phyloP scores from a whole-genome alignment of 1,284 basidiomycete species.

The Lentinula novae-zelandiae region DNA sequence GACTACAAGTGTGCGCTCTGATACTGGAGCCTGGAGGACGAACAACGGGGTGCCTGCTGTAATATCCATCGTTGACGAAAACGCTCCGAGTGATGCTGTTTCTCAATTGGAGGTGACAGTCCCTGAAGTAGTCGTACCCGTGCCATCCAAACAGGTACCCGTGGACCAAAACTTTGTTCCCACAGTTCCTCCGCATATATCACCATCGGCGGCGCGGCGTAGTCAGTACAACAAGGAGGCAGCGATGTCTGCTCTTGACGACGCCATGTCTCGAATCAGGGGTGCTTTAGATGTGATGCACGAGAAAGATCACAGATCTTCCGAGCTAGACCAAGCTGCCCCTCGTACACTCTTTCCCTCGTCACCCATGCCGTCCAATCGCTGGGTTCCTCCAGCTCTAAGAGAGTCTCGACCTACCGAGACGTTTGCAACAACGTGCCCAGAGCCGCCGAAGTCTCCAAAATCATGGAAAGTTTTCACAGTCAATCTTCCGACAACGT shows the following conservation, averaged over 20 bases:
- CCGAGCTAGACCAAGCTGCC: slow-evolving; percentile 21
- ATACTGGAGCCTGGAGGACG: slow-evolving; percentile 44
- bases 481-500: slow-evolving; percentile 56
- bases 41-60: not conserved
- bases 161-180: not conserved
- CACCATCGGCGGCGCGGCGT: slow-evolving; percentile 15
- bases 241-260: slow-evolving; percentile 74
- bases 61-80: not conserved
- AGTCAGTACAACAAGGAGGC: slow-evolving; percentile 58
- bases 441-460: slow-evolving; percentile 52
- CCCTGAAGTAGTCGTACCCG: not conserved
- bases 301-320: slow-evolving; percentile 27
- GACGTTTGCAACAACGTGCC: slow-evolving; percentile 43
- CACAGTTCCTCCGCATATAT: not conserved
- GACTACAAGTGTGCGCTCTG: slow-evolving; percentile 26
- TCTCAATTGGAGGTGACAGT: not conserved
- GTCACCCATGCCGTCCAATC: slow-evolving; percentile 17
- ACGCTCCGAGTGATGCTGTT: not conserved
- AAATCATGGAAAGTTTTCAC: slow-evolving; percentile 50
- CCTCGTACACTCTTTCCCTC: slow-evolving; percentile 16
- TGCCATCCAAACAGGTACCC: not conserved
- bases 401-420: slow-evolving; percentile 41
- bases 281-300: slow-evolving; percentile 79
- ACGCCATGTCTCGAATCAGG: slow-evolving; percentile 86
- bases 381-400: slow-evolving; percentile 58